Base-by-base conservation (phyloP, 2,329 filamentous ascomycete species). In the Dichotomopilus funicola region DNA sequence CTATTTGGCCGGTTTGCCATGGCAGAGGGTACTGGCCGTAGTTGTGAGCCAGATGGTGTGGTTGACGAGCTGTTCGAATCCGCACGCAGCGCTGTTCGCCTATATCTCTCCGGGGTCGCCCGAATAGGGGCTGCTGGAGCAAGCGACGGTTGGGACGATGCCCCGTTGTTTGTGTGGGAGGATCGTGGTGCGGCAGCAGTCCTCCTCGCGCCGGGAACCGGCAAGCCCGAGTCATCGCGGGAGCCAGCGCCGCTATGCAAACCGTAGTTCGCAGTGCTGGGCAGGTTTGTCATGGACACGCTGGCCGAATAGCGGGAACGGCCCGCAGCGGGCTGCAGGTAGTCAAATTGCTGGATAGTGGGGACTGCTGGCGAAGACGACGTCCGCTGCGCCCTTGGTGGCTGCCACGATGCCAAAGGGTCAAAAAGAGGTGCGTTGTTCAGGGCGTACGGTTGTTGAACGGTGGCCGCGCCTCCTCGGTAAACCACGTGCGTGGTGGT, bases 71-170 rank as follows among this genome's bases (percentile, higher is more conserved):
- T 58, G n/a, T 68, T 62, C 61, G 73, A 78, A 62, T 83, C 82
- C 12, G 74, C 71, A 58, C 81, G 80, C 56, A 79, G 76, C 54
- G 78, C 78, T 57, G 78, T 71, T 50, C 91, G 86, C 64, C 91
- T 82, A 69, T 96, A 96, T 57, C 92, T 83, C 68, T 96, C 91
- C 1, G 89, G 89, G 1, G 88, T 84, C 27, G 85, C 76, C 65
- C 90, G 91, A 46, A 76, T 71, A 27, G 82, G 76, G 4, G 78
- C 75, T 43, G 85, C 78, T 70, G 72, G 86, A 66, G 63, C 78
- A 72, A 68, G 84, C 61, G 72, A 79, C 49, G 82, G 78, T 62
- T 76, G 76, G 27, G 69, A 71, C 10, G 73, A 63, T 3, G 71
- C 66, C 44, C 65, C 65, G 43, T 72, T 71, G 44, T 4, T 49